Conservation (phyloP, 192 early-diverging fungal species). For the Backusella tuberculispora region DNA sequence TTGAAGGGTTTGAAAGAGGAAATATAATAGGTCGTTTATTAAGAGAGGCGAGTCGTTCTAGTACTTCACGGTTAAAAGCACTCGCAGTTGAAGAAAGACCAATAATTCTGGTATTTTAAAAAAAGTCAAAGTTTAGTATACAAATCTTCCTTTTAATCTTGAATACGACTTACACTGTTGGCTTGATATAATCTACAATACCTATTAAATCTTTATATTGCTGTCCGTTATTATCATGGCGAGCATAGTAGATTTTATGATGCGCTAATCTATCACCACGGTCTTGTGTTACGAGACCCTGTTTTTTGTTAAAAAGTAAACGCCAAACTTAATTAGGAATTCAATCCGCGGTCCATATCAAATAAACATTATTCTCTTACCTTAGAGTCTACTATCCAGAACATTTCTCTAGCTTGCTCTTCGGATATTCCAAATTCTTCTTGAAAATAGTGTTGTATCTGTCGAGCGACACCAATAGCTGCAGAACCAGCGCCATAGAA, state of each 20-base stretch:
- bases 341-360: neutral
- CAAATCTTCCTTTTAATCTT: neutral
- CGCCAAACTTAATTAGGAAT: neutral
- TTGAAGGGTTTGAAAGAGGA: slow-evolving; percentile 87
- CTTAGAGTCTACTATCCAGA: slow-evolving; percentile 91
- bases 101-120: slow-evolving; percentile 58
- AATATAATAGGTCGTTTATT: slow-evolving; percentile 92
- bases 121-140: neutral
- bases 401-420: slow-evolving; percentile 67
- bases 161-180: slow-evolving; percentile 59
- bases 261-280: slow-evolving; percentile 83
- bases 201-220: slow-evolving; percentile 77
- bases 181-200: slow-evolving; percentile 83
- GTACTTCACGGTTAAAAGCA: slow-evolving; percentile 75
- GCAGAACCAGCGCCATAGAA: slow-evolving; percentile 96
- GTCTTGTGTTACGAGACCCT: slow-evolving; percentile 85
- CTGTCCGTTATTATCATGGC: slow-evolving; percentile 80
- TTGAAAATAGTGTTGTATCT: slow-evolving; percentile 82
- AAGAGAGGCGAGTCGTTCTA: slow-evolving; percentile 74
- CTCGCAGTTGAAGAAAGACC: slow-evolving; percentile 85
- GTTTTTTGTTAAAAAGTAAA: neutral
- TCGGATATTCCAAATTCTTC: slow-evolving; percentile 74
- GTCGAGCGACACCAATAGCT: slow-evolving; percentile 92
- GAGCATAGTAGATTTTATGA: slow-evolving; percentile 87
- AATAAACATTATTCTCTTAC: neutral